Evolutionary conservation across 805 yeast species (phyloP), one percentile per base, ranked within the genome.

Genomic region (Teunomyces stri): DNA sequence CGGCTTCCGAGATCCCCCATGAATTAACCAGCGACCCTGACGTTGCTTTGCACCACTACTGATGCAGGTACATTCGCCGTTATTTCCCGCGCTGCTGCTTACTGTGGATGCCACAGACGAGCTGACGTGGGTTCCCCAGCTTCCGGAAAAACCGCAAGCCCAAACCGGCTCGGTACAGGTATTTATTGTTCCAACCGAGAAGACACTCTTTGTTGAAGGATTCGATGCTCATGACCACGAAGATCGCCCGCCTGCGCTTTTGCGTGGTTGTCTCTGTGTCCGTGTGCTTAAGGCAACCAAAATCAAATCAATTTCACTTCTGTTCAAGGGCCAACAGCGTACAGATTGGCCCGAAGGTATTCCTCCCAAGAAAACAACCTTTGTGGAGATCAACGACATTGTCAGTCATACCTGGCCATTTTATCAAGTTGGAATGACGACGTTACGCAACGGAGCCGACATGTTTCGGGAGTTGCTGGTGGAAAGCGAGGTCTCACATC

Each of bases 291-390:
- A 89, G 57, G 84, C 92, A 0, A 74, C 84, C 25, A 87, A 83
- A 61, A 70, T 91, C 50, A 88, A 86, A 63, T 62, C 78, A 15
- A 79, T 91, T 10, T 62, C 69, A 4, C 70, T 91, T 42, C 70
- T 74, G 1, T 81, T 91, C 55, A 75, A 75, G 44, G 97, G 97
- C 1, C 60, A 64, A 1, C 79, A 87, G 31, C 76, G 87, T 53
- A 91, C 97, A 0, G 96, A 91, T 51, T 91, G 97, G 97, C 97
- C 97, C 2, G 97, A 94, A 60, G 99, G 99, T 2, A 91, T 92
- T 15, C 98, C 98, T 0, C 97, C 97, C 0, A 88, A 86, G 61
- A 82, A 83, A 54, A 72, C 73, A 13, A 86, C 82, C 11, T 83
- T 79, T 50, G 64, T 66, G 29, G 99, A 94, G 55, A 64, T 76